A percentile compares a stretch with the other conserved stretches of the same genome.
Evolutionary conservation across 1,284 basidiomycete species (phyloP).

Genomic region (Stereum hirsutum): DNA sequence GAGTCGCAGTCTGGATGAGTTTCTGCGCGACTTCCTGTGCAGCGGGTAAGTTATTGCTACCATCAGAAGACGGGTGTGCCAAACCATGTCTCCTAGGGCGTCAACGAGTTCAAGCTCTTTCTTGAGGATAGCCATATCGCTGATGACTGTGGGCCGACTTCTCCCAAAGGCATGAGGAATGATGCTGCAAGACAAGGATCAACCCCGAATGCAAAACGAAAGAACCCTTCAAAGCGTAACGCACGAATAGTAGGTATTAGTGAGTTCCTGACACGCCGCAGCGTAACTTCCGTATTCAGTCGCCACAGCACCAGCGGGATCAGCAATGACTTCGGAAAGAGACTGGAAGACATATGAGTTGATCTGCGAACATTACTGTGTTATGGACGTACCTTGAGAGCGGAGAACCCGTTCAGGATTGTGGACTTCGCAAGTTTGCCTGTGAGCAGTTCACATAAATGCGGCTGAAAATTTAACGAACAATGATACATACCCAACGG

Average conservation of each 20-base stretch:
- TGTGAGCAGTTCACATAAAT: slow-evolving; percentile 16
- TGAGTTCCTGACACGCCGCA: slow-evolving; percentile 37
- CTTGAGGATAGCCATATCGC: slow-evolving; percentile 30
- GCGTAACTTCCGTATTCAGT: slow-evolving; percentile 26
- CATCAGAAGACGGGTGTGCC: slow-evolving; percentile 2
- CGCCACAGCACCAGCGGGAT: slow-evolving; percentile 32
- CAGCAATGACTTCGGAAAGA: slow-evolving; percentile 42
- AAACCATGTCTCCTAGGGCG: slow-evolving; percentile 53
- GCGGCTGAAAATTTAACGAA: neutral
- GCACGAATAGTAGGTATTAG: slow-evolving; percentile 51
- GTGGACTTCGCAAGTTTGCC: slow-evolving; percentile 50
- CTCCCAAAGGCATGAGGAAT: slow-evolving; percentile 58
- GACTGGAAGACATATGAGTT: slow-evolving; percentile 20
- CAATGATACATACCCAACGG: slow-evolving; percentile 37
- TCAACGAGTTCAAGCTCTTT: slow-evolving; percentile 61
- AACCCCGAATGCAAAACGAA: neutral
- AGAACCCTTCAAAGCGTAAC: neutral
- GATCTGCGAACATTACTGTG: neutral
- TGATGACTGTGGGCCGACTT: slow-evolving; percentile 37
- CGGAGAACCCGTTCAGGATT: slow-evolving; percentile 47
- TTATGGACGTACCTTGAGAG: slow-evolving; percentile 35
- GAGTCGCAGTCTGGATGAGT: slow-evolving; percentile 35
- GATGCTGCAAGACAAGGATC: slow-evolving; percentile 26
- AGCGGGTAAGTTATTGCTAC: slow-evolving; percentile 2
- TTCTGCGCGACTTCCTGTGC: slow-evolving; percentile 48